Conservation (phyloP, 768 basidiomycete genomes). For the Candolleomyces efflorescens region DNA sequence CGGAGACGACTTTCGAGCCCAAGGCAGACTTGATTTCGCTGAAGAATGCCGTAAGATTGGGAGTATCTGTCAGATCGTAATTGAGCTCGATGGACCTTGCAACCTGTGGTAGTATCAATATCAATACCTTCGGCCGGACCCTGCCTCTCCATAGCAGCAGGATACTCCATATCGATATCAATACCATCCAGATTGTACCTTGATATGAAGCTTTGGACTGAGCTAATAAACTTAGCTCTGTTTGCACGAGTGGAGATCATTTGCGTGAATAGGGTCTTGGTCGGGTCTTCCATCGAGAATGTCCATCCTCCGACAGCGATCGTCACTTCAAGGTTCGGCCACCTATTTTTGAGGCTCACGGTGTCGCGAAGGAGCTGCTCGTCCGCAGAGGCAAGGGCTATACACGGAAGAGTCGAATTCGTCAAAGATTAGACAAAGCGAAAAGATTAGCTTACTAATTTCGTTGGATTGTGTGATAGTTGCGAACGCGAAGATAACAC, state of each 20-base stretch:
- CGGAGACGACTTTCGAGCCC: slow-evolving; percentile 8
- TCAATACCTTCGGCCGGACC: slow-evolving; percentile 15
- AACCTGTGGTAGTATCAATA: too few species aligned
- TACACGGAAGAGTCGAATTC: slow-evolving; percentile 17
- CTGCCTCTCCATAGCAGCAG: slow-evolving; percentile 15
- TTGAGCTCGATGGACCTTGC: too few species aligned
- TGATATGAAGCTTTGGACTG: slow-evolving; percentile 12
- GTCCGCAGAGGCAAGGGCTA: not conserved
- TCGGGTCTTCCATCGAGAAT: slow-evolving; percentile 16
- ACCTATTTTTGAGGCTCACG: slow-evolving; percentile 6
- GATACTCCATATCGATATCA: slow-evolving; percentile 22
- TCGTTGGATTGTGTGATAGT: slow-evolving; percentile 12
- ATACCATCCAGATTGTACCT: slow-evolving; percentile 16
- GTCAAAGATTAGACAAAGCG: slow-evolving; percentile 1
- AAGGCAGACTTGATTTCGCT: slow-evolving; percentile 13
- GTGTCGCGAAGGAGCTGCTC: slow-evolving; percentile 6
- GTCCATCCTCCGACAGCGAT: slow-evolving; percentile 20
- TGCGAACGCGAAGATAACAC: slow-evolving; percentile 16
- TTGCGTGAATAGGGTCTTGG: slow-evolving; percentile 7
- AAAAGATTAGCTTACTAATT: not conserved
- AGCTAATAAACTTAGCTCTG: slow-evolving; percentile 16
- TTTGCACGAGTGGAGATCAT: slow-evolving; percentile 13
- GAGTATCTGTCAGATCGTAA: slow-evolving; percentile 10
- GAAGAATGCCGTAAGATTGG: slow-evolving; percentile 18
- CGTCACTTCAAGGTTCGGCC: slow-evolving; percentile 12